These are phyloP conservation scores for Magnolia changhungtana DNA, from an alignment of 164 flowering plant genomes.

Conservation along the genomic window DNA sequence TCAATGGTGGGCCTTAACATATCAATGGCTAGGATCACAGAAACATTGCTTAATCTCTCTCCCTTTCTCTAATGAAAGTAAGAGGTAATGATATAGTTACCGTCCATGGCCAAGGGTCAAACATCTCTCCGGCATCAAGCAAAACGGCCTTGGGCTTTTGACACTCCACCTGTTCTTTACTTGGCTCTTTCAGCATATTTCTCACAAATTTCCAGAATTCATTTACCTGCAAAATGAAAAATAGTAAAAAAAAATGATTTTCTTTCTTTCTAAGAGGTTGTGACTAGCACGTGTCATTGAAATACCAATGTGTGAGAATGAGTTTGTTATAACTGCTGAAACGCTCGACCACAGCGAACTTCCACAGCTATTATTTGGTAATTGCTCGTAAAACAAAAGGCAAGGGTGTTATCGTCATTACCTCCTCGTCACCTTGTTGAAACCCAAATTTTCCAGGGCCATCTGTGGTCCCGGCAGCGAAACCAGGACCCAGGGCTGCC, in stretches of 20 bases:
- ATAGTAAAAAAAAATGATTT: too few species aligned
- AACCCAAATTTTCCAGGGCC: constrained; percentile 65
- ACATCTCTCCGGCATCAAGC: constrained; percentile 59
- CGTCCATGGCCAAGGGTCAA: constrained; percentile 71
- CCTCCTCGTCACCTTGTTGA: constrained; percentile 63
- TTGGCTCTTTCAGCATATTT: constrained; percentile 41
- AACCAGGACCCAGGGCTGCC: constrained; percentile 62
- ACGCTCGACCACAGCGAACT: too few species aligned
- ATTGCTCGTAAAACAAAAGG: neutral
- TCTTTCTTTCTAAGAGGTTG: too few species aligned
- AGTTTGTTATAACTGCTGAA: too few species aligned
- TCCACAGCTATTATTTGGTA: neutral
- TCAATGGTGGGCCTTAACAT: too few species aligned
- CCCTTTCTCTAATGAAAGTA: too few species aligned
- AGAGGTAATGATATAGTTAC: constrained; percentile 22
- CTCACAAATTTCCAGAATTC: constrained; percentile 41
- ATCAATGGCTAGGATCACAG: too few species aligned
- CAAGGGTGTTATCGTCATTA: constrained; percentile 10
- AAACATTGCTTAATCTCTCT: too few species aligned
- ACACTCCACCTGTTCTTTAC: constrained; percentile 47
- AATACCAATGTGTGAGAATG: too few species aligned
- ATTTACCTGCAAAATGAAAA: constrained; percentile 31
- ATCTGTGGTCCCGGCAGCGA: constrained; percentile 74
- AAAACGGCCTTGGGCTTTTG: constrained; percentile 55
- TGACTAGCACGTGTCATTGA: too few species aligned